phyloP scores from a whole-genome alignment of 257 asterid genomes.

The Primulina huaijiensis region DNA sequence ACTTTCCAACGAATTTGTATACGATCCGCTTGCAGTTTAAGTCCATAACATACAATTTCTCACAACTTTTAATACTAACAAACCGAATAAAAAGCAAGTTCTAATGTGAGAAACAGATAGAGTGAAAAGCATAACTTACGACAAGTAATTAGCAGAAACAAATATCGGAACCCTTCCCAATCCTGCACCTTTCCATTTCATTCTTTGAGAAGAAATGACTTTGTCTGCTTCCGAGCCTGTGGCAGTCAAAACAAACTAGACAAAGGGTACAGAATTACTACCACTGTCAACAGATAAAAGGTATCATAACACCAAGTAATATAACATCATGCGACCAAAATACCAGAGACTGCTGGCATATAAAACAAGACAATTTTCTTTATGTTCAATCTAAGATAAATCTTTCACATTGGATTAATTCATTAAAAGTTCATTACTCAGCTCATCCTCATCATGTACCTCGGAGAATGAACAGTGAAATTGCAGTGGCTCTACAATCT shows the following conservation, averaged over 20 bases:
- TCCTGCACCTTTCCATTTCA: constrained; percentile 74
- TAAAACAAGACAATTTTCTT: not conserved
- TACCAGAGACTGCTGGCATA: not conserved
- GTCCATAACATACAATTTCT: not conserved
- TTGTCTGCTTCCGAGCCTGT: constrained; percentile 89
- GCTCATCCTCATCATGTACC: not conserved
- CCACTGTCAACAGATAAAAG: not conserved
- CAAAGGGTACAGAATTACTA: constrained; percentile 19
- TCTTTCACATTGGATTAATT: not conserved
- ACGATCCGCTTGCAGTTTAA: not conserved
- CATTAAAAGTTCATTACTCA: not conserved
- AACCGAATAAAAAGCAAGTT: not conserved
- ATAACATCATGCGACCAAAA: not conserved
- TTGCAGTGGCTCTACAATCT: not conserved
- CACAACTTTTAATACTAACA: too few relatives aligned
- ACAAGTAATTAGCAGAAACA: constrained; percentile 62
- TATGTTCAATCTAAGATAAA: not conserved
- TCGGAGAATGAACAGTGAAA: not conserved
- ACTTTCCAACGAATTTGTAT: not conserved
- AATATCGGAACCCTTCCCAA: constrained; percentile 88
- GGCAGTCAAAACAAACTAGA: constrained; percentile 88
- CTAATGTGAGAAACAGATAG: not conserved
- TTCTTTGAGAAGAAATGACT: constrained; percentile 62
- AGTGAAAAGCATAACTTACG: constrained; percentile 51
- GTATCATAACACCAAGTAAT: not conserved